Base-by-base conservation (phyloP, 2,329 filamentous ascomycete species). In the Neurospora sp. region DNA sequence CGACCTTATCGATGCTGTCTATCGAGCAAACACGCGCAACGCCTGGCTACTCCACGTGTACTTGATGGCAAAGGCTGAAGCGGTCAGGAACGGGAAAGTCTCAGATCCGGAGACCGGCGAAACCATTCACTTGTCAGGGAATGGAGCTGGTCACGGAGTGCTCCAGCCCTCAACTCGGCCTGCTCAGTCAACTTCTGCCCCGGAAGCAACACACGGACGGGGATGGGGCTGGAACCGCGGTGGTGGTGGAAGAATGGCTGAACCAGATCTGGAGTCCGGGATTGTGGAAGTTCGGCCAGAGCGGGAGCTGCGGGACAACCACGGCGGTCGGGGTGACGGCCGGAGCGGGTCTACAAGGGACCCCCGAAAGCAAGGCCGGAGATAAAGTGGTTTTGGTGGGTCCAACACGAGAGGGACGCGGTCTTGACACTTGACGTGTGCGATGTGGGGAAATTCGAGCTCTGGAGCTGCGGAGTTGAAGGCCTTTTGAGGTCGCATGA, bases 21-120 rank as follows among this genome's bases (percentile, higher is more conserved):
- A 90, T 81, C 89, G 91, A 72, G 90, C 89, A 77, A 96, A 95
- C 76, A 92, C 90, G 23, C 88, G 88, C 75, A 96, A 95, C 75
- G 89, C 91, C 5, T 85, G 90, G 42, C 79, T 92, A 2, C 76
- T 79, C 40, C 76, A 79, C 77, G 81, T 88, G 66, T 84, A 90
- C 74, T 84, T 96, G 69, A 86, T 91, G 66, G 83, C 89, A 73
- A 88, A 90, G 77, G 91, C 91, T 71, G 86, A 87, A 75, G 85
- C 85, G 73, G 84, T 84, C 42, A 42, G 69, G 17, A 71, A 73
- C 11, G 69, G 73, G 10, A 68, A 66, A n/a, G 71, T 75, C 9
- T n/a, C 67, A 17, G 83, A 87, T 70, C 82, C 85, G 9, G 80
- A 83, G 8, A 69, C 40, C 33, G 68, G 72, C n/a, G 40, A 68